Percentiles rank a stretch among this genome's conserved stretches.
Conservation (phyloP, 495 filamentous ascomycete genomes). For the Podospora pseudoanserina region DNA sequence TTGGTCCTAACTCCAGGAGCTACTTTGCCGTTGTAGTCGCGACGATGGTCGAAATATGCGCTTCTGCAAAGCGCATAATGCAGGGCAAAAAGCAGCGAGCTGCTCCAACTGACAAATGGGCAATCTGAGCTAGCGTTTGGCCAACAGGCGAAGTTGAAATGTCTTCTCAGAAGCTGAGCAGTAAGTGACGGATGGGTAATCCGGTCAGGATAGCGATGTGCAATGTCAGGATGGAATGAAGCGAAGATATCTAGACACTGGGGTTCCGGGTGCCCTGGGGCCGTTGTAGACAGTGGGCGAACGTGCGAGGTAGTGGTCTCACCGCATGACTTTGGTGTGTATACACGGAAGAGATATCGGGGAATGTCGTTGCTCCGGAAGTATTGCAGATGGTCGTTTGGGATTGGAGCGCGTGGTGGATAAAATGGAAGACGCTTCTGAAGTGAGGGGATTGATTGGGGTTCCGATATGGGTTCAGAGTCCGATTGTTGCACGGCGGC, state of each 20-base stretch:
- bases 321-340: not conserved
- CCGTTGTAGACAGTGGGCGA: not conserved
- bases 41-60: not conserved
- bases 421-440: not conserved
- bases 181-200: not conserved
- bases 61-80: not conserved
- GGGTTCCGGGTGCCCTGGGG: not conserved
- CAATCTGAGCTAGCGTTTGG: not conserved
- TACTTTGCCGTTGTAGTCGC: too few species aligned
- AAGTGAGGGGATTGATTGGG: not conserved
- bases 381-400: not conserved
- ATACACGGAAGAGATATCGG: not conserved
- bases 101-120: not conserved
- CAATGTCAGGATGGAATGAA: not conserved
- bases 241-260: not conserved
- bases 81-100: not conserved
- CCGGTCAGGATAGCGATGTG: not conserved
- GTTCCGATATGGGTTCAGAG: not conserved
- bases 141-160: not conserved
- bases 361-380: not conserved
- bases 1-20: too few species aligned
- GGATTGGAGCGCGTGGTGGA: not conserved
- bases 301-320: not conserved
- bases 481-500: too few species aligned
- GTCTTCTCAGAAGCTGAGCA: not conserved